Evolutionary conservation across 306 rosid species (phyloP), one percentile per base, ranked within the genome.

Genomic region (Dryas drummondii): DNA sequence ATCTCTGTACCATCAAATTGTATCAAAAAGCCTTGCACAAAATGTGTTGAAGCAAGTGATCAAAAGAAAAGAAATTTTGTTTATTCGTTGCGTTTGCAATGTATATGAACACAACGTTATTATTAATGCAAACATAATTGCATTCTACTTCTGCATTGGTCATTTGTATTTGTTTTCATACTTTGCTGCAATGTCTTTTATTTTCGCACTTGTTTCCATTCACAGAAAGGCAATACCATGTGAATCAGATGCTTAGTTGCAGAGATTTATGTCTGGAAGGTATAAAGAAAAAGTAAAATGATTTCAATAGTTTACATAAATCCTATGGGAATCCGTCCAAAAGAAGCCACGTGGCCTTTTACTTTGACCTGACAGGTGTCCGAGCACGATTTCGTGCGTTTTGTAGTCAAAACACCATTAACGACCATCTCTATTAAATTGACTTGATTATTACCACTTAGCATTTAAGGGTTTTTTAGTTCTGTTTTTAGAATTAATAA

Each of bases 21-120:
- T 45, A 9, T 72, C 66, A 15, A 58, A 68, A 67, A 72, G 47
- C 78, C 73, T 59, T 76, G n/a, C 59, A 9, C 61, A 63, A 19
- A 72, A 17, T 56, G 78, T 48, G 80, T 32, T 44, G 8, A 42
- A 48, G 78, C 71, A 45, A 46, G 81, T 49, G 5, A 5, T 22
- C 12, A 4, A 4, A 27, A 27, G 37, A 32, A 32, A 2, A 15
- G n/a, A 27, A 32, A 64, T 50, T 66, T 53, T 52, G 74, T 77
- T 37, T n/a, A 22, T 69, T 73, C 61, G 69, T 42, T 68, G 22
- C 1, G 37, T 46, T 37, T 59, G 48, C 44, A 9, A 6, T 42
- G 76, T 71, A 44, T 56, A 11, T 71, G 76, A 16, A 71, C 48
- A n/a, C 51, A 11, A 19, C 53, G 11, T 17, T 44, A 0, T 63